Conservation (phyloP, 345 rosid species). For the Citrus sp. region DNA sequence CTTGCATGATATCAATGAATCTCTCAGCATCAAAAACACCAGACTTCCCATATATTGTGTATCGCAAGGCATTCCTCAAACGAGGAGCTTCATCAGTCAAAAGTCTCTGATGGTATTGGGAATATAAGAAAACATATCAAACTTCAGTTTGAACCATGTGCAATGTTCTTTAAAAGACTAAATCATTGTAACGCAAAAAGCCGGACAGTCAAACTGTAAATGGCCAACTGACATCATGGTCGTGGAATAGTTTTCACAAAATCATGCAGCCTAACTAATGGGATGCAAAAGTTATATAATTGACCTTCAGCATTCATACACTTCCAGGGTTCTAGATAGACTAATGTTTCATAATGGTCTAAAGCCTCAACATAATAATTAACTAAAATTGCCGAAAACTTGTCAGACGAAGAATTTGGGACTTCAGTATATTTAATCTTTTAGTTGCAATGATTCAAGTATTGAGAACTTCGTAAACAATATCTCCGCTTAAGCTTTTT, state of each 20-base stretch:
- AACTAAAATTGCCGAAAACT: neutral
- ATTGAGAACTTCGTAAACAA: neutral
- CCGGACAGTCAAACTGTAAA: neutral
- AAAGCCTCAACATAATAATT: neutral
- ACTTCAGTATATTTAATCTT: neutral
- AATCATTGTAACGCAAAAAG: neutral
- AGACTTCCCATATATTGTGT: slow-evolving; percentile 88
- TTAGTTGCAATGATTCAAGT: neutral
- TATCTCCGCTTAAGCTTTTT: neutral
- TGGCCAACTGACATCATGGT: neutral
- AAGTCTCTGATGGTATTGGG: slow-evolving; percentile 58
- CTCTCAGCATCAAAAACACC: slow-evolving; percentile 97
- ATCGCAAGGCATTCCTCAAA: slow-evolving; percentile 74
- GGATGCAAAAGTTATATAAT: neutral
- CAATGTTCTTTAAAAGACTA: neutral
- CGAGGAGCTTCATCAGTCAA: slow-evolving; percentile 91
- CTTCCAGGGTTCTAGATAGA: neutral
- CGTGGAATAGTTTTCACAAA: slow-evolving; percentile 7
- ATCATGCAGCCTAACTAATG: neutral
- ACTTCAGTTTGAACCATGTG: neutral
- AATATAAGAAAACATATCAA: neutral
- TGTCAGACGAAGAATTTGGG: neutral
- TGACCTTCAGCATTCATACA: neutral
- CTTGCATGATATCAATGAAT: slow-evolving; percentile 98
- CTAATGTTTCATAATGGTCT: neutral